phyloP scores from a whole-genome alignment of 495 filamentous ascomycete genomes.

The Jackrogersella minutella region DNA sequence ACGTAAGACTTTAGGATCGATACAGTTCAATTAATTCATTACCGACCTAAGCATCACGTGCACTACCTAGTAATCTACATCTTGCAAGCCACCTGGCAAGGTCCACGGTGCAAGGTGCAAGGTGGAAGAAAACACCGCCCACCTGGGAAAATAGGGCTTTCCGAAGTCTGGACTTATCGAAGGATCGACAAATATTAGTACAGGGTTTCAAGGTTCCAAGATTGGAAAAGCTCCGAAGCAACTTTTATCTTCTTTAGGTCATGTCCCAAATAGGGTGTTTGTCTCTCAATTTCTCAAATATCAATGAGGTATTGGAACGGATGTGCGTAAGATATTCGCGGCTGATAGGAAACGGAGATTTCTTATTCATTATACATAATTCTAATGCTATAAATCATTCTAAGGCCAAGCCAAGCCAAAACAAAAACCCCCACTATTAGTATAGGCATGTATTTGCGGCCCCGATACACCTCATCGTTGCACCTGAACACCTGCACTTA shows the following conservation, averaged over 20 bases:
- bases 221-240: not conserved
- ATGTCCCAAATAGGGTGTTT: too few species aligned
- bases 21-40: not conserved
- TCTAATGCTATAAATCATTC: not conserved
- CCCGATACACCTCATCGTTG: not conserved
- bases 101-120: too few species aligned
- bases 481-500: not conserved
- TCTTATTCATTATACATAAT: not conserved
- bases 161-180: constrained; percentile 1
- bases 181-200: constrained; percentile 5
- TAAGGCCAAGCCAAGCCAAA: not conserved
- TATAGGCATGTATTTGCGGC: constrained; percentile 4
- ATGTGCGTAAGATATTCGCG: not conserved
- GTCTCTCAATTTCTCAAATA: too few species aligned
- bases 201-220: not conserved
- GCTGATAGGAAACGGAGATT: not conserved
- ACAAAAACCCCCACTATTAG: too few species aligned
- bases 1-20: constrained; percentile 12
- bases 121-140: not conserved
- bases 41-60: not conserved
- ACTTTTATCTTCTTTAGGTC: too few species aligned
- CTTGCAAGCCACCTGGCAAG: too few species aligned
- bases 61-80: not conserved
- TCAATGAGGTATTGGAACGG: too few species aligned
- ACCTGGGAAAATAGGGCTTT: not conserved